phyloP scores from a whole-genome alignment of 306 rosid species.

The Pterocarpus macrocarpus region DNA sequence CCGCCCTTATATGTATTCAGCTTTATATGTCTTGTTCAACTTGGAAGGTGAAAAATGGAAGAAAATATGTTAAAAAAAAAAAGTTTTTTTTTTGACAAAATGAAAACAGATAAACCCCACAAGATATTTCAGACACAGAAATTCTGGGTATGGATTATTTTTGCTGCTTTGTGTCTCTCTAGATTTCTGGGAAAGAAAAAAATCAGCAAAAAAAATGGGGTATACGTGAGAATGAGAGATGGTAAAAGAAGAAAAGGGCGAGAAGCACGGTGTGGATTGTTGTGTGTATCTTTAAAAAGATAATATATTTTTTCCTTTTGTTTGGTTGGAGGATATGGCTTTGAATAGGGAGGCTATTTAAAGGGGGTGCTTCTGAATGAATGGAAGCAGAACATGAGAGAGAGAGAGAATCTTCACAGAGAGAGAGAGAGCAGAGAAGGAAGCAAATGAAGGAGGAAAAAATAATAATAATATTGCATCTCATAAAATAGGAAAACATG shows the following conservation, averaged over 20 bases:
- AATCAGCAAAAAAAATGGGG: constrained; percentile 36
- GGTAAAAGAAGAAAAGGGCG: not conserved
- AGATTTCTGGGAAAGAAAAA: constrained; percentile 52
- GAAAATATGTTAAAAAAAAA: no score
- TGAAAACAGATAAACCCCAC: constrained; percentile 41
- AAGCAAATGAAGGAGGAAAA: not conserved
- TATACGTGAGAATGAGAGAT: constrained; percentile 34
- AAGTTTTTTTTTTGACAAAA: not conserved
- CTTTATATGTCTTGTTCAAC: constrained; percentile 18
- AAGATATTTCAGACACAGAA: constrained; percentile 43
- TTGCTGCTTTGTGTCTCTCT: constrained; percentile 31
- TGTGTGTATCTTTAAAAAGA: constrained; percentile 42
- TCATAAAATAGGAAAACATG: constrained; percentile 53
- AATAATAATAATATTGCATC: constrained; percentile 38
- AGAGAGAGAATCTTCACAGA: constrained; percentile 27
- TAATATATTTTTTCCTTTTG: constrained; percentile 1
- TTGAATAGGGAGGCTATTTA: constrained; percentile 55
- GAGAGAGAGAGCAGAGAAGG: constrained; percentile 7
- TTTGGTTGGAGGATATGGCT: constrained; percentile 49
- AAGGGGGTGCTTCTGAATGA: constrained; percentile 39
- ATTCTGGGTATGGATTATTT: constrained; percentile 45
- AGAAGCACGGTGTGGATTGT: constrained; percentile 37
- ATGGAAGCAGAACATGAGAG: constrained; percentile 37
- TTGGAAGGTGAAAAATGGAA: not conserved
- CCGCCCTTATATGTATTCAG: constrained; percentile 10